Conservation (phyloP, 805 yeast species). For the Metschnikowia henanensis region DNA sequence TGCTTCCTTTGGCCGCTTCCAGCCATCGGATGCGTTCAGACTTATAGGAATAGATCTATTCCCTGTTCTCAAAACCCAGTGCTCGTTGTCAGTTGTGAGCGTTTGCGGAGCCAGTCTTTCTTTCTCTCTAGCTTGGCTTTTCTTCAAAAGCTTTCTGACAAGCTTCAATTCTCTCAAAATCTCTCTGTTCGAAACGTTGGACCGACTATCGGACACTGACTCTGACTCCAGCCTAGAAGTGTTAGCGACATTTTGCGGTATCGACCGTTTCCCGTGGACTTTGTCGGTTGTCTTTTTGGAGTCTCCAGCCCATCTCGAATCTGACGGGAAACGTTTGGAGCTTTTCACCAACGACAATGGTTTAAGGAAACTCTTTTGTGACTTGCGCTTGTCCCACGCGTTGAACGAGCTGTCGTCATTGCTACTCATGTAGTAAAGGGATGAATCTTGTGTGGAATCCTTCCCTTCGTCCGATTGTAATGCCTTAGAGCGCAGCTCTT, state of each 20-base stretch:
- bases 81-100: background rate
- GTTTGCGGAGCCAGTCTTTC: background rate
- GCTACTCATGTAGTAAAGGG: slow-evolving; percentile 1
- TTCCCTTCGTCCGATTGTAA: too few relatives aligned
- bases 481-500: too few relatives aligned
- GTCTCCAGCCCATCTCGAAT: background rate
- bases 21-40: background rate
- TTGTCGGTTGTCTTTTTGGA: background rate
- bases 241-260: background rate
- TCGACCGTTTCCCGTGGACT: background rate
- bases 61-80: background rate
- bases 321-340: background rate
- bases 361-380: background rate
- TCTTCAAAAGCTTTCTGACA: background rate
- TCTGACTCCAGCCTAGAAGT: background rate
- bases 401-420: slow-evolving; percentile 2
- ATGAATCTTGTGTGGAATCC: background rate
- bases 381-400: background rate
- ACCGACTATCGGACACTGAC: background rate
- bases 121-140: background rate
- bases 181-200: background rate
- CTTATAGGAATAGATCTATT: background rate
- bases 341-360: slow-evolving; percentile 4
- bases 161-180: background rate
- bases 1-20: background rate